Conservation (phyloP, 495 filamentous ascomycete species). For the Aspergillus campestris region DNA sequence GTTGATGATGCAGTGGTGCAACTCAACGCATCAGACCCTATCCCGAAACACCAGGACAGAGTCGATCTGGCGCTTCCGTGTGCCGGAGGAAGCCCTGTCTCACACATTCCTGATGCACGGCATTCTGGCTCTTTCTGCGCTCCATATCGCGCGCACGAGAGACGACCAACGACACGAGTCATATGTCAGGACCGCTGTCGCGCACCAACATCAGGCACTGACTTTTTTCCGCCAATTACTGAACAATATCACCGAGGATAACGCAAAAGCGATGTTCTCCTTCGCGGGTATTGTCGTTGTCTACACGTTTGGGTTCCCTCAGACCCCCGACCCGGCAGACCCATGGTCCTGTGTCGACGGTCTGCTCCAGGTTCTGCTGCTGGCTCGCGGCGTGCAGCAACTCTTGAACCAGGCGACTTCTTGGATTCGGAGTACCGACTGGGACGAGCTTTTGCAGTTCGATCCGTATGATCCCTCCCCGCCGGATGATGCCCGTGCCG, state of each 20-base stretch:
- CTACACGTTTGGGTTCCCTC: slow-evolving; percentile 43
- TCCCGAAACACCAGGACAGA: slow-evolving; percentile 26
- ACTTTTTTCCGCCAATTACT: slow-evolving; percentile 36
- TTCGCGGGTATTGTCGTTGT: slow-evolving; percentile 42
- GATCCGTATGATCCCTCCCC: slow-evolving; percentile 14
- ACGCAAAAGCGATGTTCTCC: slow-evolving; percentile 44
- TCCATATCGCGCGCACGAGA: slow-evolving; percentile 35
- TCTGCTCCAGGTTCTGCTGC: slow-evolving; percentile 33
- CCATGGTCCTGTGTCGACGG: slow-evolving; percentile 31
- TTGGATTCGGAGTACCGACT: slow-evolving; percentile 19
- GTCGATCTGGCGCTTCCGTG: slow-evolving; percentile 33
- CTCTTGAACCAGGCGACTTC: slow-evolving; percentile 25
- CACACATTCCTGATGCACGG: slow-evolving; percentile 45
- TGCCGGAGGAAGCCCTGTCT: slow-evolving; percentile 37
- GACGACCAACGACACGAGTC: slow-evolving; percentile 14
- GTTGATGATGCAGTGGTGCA: slow-evolving; percentile 40
- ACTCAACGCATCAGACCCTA: slow-evolving; percentile 22
- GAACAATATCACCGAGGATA: slow-evolving; percentile 30
- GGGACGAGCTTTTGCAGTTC: slow-evolving; percentile 23
- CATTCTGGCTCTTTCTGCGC: slow-evolving; percentile 40
- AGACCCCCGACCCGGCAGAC: slow-evolving; percentile 27
- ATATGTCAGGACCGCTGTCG: slow-evolving; percentile 33
- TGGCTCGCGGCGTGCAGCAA: slow-evolving; percentile 38
- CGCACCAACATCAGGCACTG: slow-evolving; percentile 41
- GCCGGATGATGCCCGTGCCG: slow-evolving; percentile 12